Conservation (phyloP, 176 grass and related monocot species). For the Triticum monococcum region DNA sequence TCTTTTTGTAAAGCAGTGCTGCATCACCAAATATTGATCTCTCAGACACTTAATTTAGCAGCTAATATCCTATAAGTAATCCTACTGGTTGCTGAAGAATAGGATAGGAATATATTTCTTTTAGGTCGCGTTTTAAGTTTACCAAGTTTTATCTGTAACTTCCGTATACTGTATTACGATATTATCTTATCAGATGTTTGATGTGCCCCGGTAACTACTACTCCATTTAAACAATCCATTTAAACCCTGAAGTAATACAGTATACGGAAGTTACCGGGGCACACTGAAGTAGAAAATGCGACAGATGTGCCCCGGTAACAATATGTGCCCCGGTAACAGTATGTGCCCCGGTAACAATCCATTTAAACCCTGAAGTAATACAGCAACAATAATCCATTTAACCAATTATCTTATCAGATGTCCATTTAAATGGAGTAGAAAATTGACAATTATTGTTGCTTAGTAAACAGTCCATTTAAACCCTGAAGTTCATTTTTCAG, state of each 20-base stretch:
- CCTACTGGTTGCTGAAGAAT: neutral
- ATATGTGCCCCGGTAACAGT: too few relatives aligned
- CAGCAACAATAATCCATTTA: too few relatives aligned
- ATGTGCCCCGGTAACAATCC: too few relatives aligned
- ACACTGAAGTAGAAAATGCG: too few relatives aligned
- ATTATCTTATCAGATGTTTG: conserved; percentile 3
- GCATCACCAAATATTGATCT: neutral
- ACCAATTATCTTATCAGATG: too few relatives aligned
- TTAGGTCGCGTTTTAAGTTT: neutral
- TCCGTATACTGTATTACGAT: neutral
- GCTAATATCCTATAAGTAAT: neutral
- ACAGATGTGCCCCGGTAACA: too few relatives aligned
- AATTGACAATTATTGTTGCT: neutral
- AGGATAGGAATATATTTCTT: neutral
- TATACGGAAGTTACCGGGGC: too few relatives aligned
- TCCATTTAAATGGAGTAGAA: neutral
- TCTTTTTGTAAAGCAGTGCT: neutral
- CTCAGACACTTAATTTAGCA: neutral
- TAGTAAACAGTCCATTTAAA: neutral
- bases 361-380: too few relatives aligned
- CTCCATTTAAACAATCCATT: too few relatives aligned
- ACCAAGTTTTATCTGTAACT: neutral
- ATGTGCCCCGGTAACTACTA: neutral
- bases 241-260: too few relatives aligned
- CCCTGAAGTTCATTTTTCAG: neutral